Base-by-base conservation (phyloP, 768 basidiomycete genomes). In the Mycena alexandri region DNA sequence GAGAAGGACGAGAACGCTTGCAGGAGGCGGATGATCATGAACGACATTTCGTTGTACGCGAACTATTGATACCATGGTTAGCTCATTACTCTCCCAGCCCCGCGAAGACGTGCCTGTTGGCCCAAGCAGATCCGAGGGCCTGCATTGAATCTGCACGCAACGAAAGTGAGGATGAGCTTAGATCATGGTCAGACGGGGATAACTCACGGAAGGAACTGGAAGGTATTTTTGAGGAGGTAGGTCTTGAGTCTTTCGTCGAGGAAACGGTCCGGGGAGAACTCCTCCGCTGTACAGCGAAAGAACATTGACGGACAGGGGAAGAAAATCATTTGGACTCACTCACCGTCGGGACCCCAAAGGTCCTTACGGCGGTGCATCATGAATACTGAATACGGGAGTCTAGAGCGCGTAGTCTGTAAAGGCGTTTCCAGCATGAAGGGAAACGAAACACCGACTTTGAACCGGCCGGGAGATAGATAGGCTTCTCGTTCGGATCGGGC, bases 231-330 rank as follows among this genome's bases (percentile, higher is more conserved):
- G 11, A 79, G 76, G 44, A 87, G 76, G 59, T 85, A 84, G 61
- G 81, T 81, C 24, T 80, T 73, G 14, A 84, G 67, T 10, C 85
- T 75, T 19, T 84, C 75, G 66, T 86, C 86, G 29, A 87, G 75
- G 78, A 85, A 87, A 9, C 86, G 80, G 41, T 85, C 85, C 0
- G 86, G 86, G 61, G 86, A 86, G 63, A 87, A 87, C 65, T 81
- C 78, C 29, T 80, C 73, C 3, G 85, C 85, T 85, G 58, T 38
- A 7, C 21, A 4, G 14, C 8, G 29, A 6, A 29, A 34, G 19
- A 43, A 33, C 38, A 25, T 44, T 24, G 48, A 19, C 48, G 21
- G 9, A 33, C 7, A n/a, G 34, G 14, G n/a, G 21, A 0, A 44
- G 58, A 38, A 13, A 11, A 33, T 10, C 9, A 63, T 19, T 16